These are phyloP conservation scores for Moniliella sp. DNA, from an alignment of 1,284 basidiomycete genomes.

Conservation along the genomic window DNA sequence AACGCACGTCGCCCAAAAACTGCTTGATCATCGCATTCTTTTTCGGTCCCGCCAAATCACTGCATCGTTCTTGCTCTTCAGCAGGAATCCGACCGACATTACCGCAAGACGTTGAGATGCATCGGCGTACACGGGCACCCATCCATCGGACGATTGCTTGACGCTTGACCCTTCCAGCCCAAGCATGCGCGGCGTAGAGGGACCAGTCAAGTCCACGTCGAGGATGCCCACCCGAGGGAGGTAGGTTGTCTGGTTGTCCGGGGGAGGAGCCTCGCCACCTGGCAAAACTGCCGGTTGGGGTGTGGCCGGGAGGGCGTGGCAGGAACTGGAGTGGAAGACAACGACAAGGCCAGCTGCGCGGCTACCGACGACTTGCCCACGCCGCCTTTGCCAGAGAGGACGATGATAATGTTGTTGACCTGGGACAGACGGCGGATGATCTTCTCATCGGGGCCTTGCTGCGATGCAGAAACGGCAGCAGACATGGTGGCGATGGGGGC, in stretches of 20 bases:
- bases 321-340: conserved; percentile 8
- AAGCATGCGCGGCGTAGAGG: conserved; percentile 88
- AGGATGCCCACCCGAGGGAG: conserved; percentile 52
- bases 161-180: conserved; percentile 60
- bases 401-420: conserved; percentile 71
- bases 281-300: too few relatives aligned
- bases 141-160: conserved; percentile 67
- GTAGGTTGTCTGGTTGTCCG: too few relatives aligned
- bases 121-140: conserved; percentile 72
- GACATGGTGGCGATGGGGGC: too few relatives aligned
- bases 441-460: conserved; percentile 15
- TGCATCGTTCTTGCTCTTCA: conserved; percentile 69
- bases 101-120: conserved; percentile 47
- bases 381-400: conserved; percentile 86
- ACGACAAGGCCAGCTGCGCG: conserved; percentile 67
- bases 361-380: conserved; percentile 94
- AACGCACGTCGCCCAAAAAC: conserved; percentile 81
- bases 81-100: conserved; percentile 88
- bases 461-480: conserved; percentile 9
- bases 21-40: conserved; percentile 99
- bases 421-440: conserved; percentile 33
- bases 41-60: conserved; percentile 98
- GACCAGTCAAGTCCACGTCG: conserved; percentile 87
- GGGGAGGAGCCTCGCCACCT: background rate
- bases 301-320: background rate